These are phyloP conservation scores for Solanum etuberosum DNA, from an alignment of 257 asterid genomes.

Conservation along the genomic window DNA sequence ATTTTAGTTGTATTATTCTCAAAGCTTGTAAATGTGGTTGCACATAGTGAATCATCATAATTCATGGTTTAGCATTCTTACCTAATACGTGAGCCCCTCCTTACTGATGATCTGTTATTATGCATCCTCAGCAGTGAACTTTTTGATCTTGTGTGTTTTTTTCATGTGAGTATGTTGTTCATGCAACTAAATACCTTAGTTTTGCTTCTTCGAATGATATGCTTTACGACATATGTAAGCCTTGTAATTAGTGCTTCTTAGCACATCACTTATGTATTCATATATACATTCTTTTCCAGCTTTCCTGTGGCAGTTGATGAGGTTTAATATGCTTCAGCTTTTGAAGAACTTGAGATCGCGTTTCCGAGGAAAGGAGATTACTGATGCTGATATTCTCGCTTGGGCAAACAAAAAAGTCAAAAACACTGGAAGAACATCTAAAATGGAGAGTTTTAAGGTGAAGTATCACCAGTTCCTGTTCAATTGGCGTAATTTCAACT, in stretches of 20 bases:
- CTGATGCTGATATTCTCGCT: constrained; percentile 71
- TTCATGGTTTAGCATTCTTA: neutral
- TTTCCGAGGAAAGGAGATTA: constrained; percentile 81
- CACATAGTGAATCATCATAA: neutral
- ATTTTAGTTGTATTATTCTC: neutral
- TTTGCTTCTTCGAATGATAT: neutral
- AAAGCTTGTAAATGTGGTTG: neutral
- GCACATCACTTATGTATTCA: neutral
- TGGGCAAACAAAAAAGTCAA: constrained; percentile 95
- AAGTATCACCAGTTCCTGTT: neutral
- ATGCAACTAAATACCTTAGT: neutral
- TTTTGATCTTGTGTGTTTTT: neutral
- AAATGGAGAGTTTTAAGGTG: constrained; percentile 91
- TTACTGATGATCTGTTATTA: neutral
- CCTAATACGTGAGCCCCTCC: neutral
- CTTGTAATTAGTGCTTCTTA: neutral
- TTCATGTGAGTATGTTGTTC: neutral
- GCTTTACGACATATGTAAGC: neutral
- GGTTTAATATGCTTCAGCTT: constrained; percentile 92
- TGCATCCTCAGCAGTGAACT: neutral
- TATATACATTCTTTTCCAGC: constrained; percentile 42
- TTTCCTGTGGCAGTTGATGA: constrained; percentile 97
- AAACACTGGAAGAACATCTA: constrained; percentile 59
- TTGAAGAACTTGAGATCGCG: constrained; percentile 82
- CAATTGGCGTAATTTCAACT: neutral